These are phyloP conservation scores for Neoscytalidium dimidiatum DNA, from an alignment of 2,329 filamentous ascomycete genomes.

Conservation along the genomic window DNA sequence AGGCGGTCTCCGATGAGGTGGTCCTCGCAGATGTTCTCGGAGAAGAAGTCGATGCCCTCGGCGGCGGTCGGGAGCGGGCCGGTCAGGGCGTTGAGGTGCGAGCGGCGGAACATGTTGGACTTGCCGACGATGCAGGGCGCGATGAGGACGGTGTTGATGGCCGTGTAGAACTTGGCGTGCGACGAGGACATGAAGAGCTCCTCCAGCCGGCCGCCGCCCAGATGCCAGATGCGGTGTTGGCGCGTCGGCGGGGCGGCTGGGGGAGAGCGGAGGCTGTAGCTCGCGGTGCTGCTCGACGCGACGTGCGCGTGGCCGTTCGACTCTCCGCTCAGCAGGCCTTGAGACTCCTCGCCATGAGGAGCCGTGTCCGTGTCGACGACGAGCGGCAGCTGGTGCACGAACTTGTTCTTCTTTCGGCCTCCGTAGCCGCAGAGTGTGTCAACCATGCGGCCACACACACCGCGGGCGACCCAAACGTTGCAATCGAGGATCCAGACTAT, in stretches of 20 bases:
- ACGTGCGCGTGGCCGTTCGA: slow-evolving; percentile 5
- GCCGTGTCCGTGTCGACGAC: slow-evolving; percentile 67
- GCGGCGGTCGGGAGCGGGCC: slow-evolving; percentile 51
- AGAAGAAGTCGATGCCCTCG: slow-evolving; percentile 88
- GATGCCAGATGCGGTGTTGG: neutral
- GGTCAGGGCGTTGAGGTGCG: slow-evolving; percentile 78
- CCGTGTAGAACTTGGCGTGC: slow-evolving; percentile 96
- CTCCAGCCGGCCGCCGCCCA: slow-evolving; percentile 77
- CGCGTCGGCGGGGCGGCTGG: neutral
- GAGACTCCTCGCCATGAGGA: slow-evolving; percentile 29
- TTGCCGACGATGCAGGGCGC: slow-evolving; percentile 96
- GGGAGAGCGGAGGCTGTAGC: slow-evolving; percentile 18
- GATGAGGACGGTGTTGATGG: slow-evolving; percentile 89
- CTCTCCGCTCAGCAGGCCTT: slow-evolving; percentile 3
- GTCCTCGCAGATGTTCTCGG: slow-evolving; percentile 95
- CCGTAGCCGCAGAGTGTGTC: slow-evolving; percentile 76
- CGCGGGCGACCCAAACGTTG: slow-evolving; percentile 87
- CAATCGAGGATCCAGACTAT: slow-evolving; percentile 95
- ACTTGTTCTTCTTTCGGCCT: slow-evolving; percentile 65
- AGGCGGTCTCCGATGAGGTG: slow-evolving; percentile 91
- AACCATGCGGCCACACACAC: slow-evolving; percentile 84
- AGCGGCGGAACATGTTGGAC: slow-evolving; percentile 96
- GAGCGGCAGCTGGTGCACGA: slow-evolving; percentile 91
- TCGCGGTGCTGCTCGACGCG: slow-evolving; percentile 26
- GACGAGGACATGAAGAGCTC: slow-evolving; percentile 93